Base-by-base conservation (phyloP, 345 rosid species). In the Lepidium aucheri region DNA sequence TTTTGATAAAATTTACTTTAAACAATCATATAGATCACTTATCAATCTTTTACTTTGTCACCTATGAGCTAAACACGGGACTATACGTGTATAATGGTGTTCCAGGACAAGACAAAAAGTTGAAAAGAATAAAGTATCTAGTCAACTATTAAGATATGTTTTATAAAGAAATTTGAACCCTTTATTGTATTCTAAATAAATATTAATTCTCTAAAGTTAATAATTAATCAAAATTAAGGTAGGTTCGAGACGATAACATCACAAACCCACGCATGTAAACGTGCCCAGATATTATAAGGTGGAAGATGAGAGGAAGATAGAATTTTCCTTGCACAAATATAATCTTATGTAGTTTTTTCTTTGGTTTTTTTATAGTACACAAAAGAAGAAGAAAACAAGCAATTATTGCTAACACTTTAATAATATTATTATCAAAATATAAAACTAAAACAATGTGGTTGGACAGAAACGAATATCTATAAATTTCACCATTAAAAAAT, bases 211-310 rank as follows among this genome's bases (percentile, higher is more conserved):
- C 8, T 16, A 17, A 7, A 6, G 1, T 6, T 7, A 44, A 16
- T 16, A 33, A 11, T 7, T 17, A 30, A 59, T 60, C 26, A 7
- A 30, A 24, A 51, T 5, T 13, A 53, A 53, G 26, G 69, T 65
- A 28, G 60, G 41, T 41, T 65, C 32, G 30, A 41, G 51, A 40
- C 41, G 42, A 65, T 17, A 39, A 12, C 60, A 65, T 65, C 69
- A 40, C 52, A 10, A 52, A 39, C 51, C 41, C 60, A 40, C 6
- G 30, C 60, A 64, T 7, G 40, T 18, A 26, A 51, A 3, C 46
- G 3, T 28, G 22, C 9, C 47, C 24, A 22, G 14, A 24, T 24
- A 26, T 15, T 12, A 24, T 50, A n/a, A 36, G 57, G 57, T 63
- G 58, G 15, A 38, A 49, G 7, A 6, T 16, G 38, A 2, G 39